Percentiles rank a stretch among this genome's conserved stretches.
phyloP scores from a whole-genome alignment of 2,329 filamentous ascomycete genomes.

The Sarocladium kiliense region DNA sequence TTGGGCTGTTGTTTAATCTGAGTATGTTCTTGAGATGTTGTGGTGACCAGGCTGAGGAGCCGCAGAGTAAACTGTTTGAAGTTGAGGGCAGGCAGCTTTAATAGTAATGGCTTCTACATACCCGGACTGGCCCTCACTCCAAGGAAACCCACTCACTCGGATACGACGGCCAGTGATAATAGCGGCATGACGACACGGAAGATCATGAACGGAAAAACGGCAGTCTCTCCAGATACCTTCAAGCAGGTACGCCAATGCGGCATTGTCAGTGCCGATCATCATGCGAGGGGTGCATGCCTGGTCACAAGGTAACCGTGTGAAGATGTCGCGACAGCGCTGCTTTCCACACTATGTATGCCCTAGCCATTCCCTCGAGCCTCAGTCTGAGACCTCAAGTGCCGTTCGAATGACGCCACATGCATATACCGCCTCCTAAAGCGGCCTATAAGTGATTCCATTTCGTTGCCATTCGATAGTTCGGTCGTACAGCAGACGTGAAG shows the following conservation, averaged over 20 bases:
- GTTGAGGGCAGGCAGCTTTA: neutral
- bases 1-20: neutral
- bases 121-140: neutral
- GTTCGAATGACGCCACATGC: neutral
- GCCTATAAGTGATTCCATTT: neutral
- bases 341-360: neutral
- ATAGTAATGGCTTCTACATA: neutral
- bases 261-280: constrained; percentile 4
- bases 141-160: neutral
- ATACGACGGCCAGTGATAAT: neutral
- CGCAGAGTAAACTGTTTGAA: neutral
- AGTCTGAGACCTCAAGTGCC: neutral
- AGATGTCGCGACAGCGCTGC: neutral
- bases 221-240: neutral
- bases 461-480: neutral
- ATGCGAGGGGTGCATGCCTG: neutral
- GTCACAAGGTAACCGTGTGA: neutral
- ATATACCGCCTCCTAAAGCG: neutral
- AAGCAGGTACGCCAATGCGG: constrained; percentile 4
- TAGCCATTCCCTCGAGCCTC: neutral
- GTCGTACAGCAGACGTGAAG: neutral
- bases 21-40: neutral
- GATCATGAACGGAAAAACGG: neutral
- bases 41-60: neutral
- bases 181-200: neutral